Percentiles rank a stretch among this genome's conserved stretches.
These are phyloP conservation scores for Cyberlindnera galapagoensis DNA, from an alignment of 805 yeast genomes.

Conservation along the genomic window DNA sequence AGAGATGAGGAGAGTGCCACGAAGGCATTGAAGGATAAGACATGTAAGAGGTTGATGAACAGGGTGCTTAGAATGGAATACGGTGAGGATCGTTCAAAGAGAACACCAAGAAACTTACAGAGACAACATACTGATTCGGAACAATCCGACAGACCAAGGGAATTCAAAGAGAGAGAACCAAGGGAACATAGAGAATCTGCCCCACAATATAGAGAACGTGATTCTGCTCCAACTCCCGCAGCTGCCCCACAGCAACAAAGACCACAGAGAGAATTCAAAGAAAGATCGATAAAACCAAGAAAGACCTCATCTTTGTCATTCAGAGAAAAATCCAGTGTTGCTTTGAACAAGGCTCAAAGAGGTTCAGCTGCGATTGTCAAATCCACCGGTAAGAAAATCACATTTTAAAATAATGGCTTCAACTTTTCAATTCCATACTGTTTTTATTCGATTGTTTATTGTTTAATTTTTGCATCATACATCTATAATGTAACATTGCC, in stretches of 20 bases:
- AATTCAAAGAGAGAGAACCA: slow-evolving; percentile 21
- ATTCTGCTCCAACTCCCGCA: slow-evolving; percentile 1
- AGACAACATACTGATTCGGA: too few species aligned
- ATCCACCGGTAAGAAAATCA: slow-evolving; percentile 82
- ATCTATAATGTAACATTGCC: too few species aligned
- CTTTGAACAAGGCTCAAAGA: slow-evolving; percentile 83
- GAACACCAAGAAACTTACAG: slow-evolving; percentile 34
- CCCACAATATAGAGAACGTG: too few species aligned
- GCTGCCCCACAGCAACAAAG: slow-evolving; percentile 2
- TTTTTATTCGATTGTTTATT: too few species aligned
- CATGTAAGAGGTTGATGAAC: slow-evolving; percentile 59
- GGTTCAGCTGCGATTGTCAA: slow-evolving; percentile 84
- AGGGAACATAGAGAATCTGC: too few species aligned
- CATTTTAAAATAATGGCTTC: too few species aligned
- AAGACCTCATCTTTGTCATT: too few species aligned
- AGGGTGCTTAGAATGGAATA: slow-evolving; percentile 80
- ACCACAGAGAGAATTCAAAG: slow-evolving; percentile 15
- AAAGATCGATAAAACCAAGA: slow-evolving; percentile 11
- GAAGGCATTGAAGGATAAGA: slow-evolving; percentile 67
- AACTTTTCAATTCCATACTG: too few species aligned
- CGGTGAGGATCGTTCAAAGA: slow-evolving; percentile 91
- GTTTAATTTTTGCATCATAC: too few species aligned
- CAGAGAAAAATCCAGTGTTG: slow-evolving; percentile 65
- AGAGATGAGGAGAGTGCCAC: slow-evolving; percentile 76
- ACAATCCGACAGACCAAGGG: slow-evolving; percentile 21